Evolutionary conservation across 1,139 yeast genomes (phyloP).

Genomic region (Geotrichum candidum): DNA sequence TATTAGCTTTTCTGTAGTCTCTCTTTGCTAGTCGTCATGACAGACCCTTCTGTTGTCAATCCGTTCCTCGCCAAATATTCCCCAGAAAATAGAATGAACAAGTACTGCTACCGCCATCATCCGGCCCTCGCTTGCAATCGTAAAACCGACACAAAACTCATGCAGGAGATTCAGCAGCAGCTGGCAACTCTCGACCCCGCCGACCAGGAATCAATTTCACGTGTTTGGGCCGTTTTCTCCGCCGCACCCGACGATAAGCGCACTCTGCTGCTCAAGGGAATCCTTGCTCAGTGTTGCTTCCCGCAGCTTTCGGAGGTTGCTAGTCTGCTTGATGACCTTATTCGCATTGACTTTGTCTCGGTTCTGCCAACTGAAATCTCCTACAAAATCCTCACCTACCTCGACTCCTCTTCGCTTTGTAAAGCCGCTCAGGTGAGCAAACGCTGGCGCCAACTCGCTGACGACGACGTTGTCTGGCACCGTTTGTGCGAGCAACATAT

Average conservation of each 20-base stretch:
- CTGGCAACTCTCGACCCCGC: conserved; percentile 44
- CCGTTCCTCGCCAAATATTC: conserved; percentile 1
- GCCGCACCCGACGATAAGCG: conserved; percentile 67
- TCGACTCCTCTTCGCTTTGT: conserved; percentile 88
- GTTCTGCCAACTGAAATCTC: conserved; percentile 83
- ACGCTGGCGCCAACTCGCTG: conserved; percentile 83
- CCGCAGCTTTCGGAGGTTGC: conserved; percentile 85
- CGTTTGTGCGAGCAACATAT: conserved; percentile 98
- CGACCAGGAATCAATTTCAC: conserved; percentile 66
- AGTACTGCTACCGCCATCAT: conserved; percentile 83
- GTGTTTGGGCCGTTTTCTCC: conserved; percentile 73
- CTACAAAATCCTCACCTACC: conserved; percentile 74
- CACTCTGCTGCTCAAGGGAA: conserved; percentile 70
- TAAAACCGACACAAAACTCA: conserved; percentile 58
- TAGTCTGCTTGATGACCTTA: conserved; percentile 68
- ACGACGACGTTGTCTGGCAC: conserved; percentile 96
- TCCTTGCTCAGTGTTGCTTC: conserved; percentile 85
- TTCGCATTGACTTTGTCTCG: conserved; percentile 81
- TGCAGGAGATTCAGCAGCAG: conserved; percentile 51
- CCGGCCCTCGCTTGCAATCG: conserved; percentile 75
- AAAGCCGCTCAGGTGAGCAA: conserved; percentile 88
- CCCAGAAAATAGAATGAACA: conserved; percentile 11
- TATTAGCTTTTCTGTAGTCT: background rate
- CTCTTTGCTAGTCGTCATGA: background rate
- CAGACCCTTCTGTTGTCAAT: background rate